Evolutionary conservation across 768 basidiomycete species (phyloP).

Genomic region (Panaeolus papilionaceus): DNA sequence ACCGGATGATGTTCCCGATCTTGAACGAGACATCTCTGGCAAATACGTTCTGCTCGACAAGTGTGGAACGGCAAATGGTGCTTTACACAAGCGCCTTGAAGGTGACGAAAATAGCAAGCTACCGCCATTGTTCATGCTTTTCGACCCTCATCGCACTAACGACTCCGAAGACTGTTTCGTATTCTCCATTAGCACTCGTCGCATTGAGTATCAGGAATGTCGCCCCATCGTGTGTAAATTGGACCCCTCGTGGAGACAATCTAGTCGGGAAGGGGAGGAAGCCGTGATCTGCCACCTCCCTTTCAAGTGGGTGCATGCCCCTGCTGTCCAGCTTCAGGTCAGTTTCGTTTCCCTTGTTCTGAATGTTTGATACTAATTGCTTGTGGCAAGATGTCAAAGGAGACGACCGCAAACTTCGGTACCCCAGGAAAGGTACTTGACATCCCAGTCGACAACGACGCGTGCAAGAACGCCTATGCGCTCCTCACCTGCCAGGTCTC

Average conservation of each 20-base stretch:
- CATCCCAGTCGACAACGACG: slow-evolving; percentile 58
- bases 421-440: slow-evolving; percentile 61
- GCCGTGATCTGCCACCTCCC: slow-evolving; percentile 65
- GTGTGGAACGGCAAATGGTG: slow-evolving; percentile 88
- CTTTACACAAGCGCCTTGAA: slow-evolving; percentile 71
- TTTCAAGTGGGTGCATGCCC: slow-evolving; percentile 64
- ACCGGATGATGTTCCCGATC: slow-evolving; percentile 45
- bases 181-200: slow-evolving; percentile 79
- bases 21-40: slow-evolving; percentile 87
- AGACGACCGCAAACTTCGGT: slow-evolving; percentile 58
- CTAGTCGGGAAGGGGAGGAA: slow-evolving; percentile 52
- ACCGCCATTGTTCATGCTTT: slow-evolving; percentile 78
- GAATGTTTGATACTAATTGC: slow-evolving; percentile 18
- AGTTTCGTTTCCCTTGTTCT: slow-evolving; percentile 25
- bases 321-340: slow-evolving; percentile 61
- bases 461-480: slow-evolving; percentile 79
- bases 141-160: slow-evolving; percentile 87
- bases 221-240: slow-evolving; percentile 80
- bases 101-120: slow-evolving; percentile 47
- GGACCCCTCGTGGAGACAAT: slow-evolving; percentile 81
- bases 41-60: slow-evolving; percentile 79
- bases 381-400: slow-evolving; percentile 60
- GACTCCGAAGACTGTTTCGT: slow-evolving; percentile 82
- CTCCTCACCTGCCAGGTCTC: slow-evolving; percentile 80
- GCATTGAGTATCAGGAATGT: slow-evolving; percentile 83